These are phyloP conservation scores for Plantago major DNA, from an alignment of 257 asterid genomes.

Conservation along the genomic window DNA sequence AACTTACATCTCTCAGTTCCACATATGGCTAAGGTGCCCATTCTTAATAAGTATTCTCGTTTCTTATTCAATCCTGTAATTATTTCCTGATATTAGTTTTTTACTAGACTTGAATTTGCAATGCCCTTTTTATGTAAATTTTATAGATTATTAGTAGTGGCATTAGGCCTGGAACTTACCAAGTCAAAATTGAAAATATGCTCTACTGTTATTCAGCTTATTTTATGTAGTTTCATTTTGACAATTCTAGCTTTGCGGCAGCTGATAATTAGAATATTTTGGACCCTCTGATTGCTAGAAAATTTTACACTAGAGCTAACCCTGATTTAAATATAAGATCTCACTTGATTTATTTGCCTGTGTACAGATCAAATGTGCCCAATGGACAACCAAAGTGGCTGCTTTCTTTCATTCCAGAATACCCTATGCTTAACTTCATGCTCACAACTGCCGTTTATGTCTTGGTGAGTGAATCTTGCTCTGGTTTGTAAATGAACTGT, in stretches of 20 bases:
- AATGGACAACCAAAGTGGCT: conserved; percentile 99
- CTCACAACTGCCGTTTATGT: conserved; percentile 76
- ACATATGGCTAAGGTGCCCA: conserved; percentile 93
- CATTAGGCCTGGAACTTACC: too few relatives aligned
- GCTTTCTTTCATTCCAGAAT: conserved; percentile 80
- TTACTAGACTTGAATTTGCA: not conserved
- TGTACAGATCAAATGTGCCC: conserved; percentile 76
- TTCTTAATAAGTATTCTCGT: conserved; percentile 2
- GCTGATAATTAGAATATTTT: not conserved
- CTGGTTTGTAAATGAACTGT: conserved; percentile 4
- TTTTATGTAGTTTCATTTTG: not conserved
- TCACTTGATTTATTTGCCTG: conserved; percentile 17
- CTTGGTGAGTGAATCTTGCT: conserved; percentile 48
- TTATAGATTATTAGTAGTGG: too few relatives aligned
- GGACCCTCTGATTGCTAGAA: conserved; percentile 4
- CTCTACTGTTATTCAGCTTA: not conserved
- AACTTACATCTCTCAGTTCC: conserved; percentile 97
- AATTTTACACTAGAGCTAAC: not conserved
- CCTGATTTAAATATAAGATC: not conserved
- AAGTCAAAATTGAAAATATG: not conserved
- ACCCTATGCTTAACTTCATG: conserved; percentile 96
- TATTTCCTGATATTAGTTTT: too few relatives aligned
- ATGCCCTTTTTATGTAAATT: too few relatives aligned
- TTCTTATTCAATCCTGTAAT: not conserved
- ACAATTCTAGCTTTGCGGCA: not conserved